Evolutionary conservation across 2,329 filamentous ascomycete species (phyloP).

Genomic region (Diatrype stigma): DNA sequence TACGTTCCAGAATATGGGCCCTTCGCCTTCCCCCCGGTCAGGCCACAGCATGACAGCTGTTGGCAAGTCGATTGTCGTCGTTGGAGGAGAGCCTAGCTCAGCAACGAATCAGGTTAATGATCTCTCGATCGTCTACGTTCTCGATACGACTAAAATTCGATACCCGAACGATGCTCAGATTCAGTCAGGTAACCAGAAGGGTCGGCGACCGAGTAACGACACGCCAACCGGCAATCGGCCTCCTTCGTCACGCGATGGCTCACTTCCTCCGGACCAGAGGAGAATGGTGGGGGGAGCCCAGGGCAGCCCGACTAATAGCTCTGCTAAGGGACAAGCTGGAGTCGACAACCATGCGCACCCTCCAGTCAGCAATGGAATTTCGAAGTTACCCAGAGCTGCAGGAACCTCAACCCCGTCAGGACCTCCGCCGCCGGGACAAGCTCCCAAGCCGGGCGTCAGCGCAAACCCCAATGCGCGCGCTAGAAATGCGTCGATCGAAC

Average conservation of each 20-base stretch:
- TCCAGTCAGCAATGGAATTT: conserved; percentile 28
- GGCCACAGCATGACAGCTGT: conserved; percentile 97
- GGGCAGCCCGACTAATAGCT: conserved; percentile 27
- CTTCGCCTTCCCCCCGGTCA: conserved; percentile 86
- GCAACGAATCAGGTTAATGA: conserved; percentile 77
- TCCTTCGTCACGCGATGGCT: conserved; percentile 46
- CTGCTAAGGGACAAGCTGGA: conserved; percentile 39
- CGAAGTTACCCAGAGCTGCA: conserved; percentile 38
- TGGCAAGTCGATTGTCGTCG: conserved; percentile 85
- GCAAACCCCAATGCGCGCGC: conserved; percentile 37
- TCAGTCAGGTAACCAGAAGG: conserved; percentile 34
- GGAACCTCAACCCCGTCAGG: conserved; percentile 40
- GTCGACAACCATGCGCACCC: conserved; percentile 34
- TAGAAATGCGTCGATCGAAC: conserved; percentile 48
- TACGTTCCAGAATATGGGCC: conserved; percentile 99
- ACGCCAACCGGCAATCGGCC: conserved; percentile 28
- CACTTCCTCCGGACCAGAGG: conserved; percentile 49
- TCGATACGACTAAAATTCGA: conserved; percentile 93
- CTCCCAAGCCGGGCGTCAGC: conserved; percentile 44
- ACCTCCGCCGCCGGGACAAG: conserved; percentile 52
- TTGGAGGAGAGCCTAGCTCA: conserved; percentile 92
- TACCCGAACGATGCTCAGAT: conserved; percentile 76
- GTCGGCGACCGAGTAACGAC: conserved; percentile 40
- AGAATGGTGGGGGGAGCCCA: conserved; percentile 31
- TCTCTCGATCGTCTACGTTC: conserved; percentile 80